Conservation (phyloP, 2,329 filamentous ascomycete genomes). For the Sarocladium strictum region DNA sequence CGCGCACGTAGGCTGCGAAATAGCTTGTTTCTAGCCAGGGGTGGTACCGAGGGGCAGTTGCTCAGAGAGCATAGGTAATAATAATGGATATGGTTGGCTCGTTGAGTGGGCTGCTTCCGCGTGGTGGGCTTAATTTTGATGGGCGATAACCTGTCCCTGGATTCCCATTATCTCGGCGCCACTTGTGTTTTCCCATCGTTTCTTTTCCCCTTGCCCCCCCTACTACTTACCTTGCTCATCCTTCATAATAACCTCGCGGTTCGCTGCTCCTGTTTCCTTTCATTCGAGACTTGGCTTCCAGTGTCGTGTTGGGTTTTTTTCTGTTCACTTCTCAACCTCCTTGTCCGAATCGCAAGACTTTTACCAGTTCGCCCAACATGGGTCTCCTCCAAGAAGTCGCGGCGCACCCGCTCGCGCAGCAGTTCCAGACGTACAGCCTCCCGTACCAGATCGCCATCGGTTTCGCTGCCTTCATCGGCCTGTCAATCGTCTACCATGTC, state of each 20-base stretch:
- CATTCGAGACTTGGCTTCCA: neutral
- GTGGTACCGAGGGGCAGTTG: neutral
- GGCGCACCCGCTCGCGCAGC: slow-evolving; percentile 42
- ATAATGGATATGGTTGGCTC: slow-evolving; percentile 1
- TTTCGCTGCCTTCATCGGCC: slow-evolving; percentile 36
- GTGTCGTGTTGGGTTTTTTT: neutral
- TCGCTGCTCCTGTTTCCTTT: neutral
- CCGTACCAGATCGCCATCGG: slow-evolving; percentile 41
- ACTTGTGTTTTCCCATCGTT: neutral
- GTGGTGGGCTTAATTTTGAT: slow-evolving; percentile 1
- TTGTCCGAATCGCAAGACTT: no score
- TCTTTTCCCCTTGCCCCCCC: no score
- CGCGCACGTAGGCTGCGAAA: no score
- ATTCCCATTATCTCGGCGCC: slow-evolving; percentile 6
- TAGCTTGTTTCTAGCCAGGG: neutral
- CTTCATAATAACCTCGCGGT: slow-evolving; percentile 7
- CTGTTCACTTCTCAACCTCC: no score
- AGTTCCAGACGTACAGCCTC: slow-evolving; percentile 41
- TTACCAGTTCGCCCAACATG: slow-evolving; percentile 32
- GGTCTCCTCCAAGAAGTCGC: slow-evolving; percentile 48
- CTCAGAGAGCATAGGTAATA: neutral
- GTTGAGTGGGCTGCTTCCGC: neutral
- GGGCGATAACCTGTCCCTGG: slow-evolving; percentile 1
- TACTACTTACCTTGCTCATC: neutral
- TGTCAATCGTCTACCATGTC: slow-evolving; percentile 71